phyloP scores from a whole-genome alignment of 306 rosid species.

The Phaseolus lunatus region DNA sequence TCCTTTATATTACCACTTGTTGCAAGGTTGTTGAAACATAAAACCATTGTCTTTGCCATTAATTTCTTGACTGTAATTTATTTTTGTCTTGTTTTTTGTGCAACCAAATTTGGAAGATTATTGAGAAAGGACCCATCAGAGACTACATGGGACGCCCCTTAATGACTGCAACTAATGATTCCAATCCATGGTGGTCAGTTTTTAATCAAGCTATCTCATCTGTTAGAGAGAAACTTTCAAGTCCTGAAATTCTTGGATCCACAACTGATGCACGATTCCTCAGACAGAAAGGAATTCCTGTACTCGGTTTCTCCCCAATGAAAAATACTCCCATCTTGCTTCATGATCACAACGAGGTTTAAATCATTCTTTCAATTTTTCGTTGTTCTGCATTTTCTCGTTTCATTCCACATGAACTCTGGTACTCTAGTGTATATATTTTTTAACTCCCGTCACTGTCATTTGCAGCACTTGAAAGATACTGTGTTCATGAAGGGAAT shows the following conservation, averaged over 20 bases:
- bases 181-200: conserved; percentile 94
- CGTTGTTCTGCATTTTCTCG: background rate
- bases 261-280: conserved; percentile 79
- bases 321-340: conserved; percentile 84
- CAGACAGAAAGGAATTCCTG: conserved; percentile 82
- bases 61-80: conserved; percentile 20
- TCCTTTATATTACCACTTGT: background rate
- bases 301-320: conserved; percentile 95
- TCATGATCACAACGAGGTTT: conserved; percentile 96
- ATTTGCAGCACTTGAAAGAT: conserved; percentile 76
- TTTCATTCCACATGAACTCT: conserved; percentile 6
- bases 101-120: conserved; percentile 60
- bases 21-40: conserved; percentile 26
- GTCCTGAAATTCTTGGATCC: conserved; percentile 85
- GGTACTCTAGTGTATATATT: background rate
- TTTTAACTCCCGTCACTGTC: background rate
- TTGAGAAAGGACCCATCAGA: conserved; percentile 68
- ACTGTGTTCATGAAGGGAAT: conserved; percentile 78
- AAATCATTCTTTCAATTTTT: conserved; percentile 26
- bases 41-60: conserved; percentile 22
- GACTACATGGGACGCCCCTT: conserved; percentile 75
- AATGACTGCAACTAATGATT: conserved; percentile 68
- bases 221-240: conserved; percentile 79
- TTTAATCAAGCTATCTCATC: conserved; percentile 72
- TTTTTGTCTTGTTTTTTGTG: conserved; percentile 26